Conservation (phyloP, 441 rosid species). For the Omphalea diandra region DNA sequence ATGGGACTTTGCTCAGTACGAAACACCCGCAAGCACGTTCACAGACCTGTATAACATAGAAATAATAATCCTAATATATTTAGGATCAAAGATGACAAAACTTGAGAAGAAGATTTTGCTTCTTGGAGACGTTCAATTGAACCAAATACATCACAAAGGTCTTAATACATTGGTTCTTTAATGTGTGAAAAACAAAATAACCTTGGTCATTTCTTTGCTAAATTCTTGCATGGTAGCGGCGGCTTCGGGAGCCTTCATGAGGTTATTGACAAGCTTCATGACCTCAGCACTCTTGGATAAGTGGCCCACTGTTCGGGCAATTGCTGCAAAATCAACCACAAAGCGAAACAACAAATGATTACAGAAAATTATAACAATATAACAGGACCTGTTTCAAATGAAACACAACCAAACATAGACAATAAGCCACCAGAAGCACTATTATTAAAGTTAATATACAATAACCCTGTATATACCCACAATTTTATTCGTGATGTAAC, state of each 20-base stretch:
- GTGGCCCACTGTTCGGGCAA: conserved; percentile 91
- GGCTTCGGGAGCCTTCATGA: conserved; percentile 92
- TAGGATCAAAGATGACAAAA: neutral
- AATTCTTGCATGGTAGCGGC: conserved; percentile 93
- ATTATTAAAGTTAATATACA: neutral
- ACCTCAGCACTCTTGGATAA: conserved; percentile 91
- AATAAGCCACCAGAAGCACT: no score
- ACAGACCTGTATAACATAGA: neutral
- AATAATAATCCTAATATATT: neutral
- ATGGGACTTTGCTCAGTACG: neutral
- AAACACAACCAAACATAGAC: neutral
- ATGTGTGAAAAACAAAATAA: neutral
- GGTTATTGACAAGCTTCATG: conserved; percentile 93
- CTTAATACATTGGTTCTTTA: no score
- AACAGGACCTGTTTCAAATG: no score
- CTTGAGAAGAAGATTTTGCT: no score
- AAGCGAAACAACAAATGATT: neutral
- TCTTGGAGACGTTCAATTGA: no score
- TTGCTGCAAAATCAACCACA: conserved; percentile 53
- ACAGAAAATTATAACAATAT: neutral
- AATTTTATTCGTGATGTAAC: neutral
- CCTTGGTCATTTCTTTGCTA: conserved; percentile 96
- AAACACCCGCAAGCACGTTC: neutral
- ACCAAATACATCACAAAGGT: no score
- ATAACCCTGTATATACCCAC: neutral